A percentile compares a stretch with the other conserved stretches of the same genome.
Conservation (phyloP, 169 alveolate genomes). For the Plasmodium knowlesi region DNA sequence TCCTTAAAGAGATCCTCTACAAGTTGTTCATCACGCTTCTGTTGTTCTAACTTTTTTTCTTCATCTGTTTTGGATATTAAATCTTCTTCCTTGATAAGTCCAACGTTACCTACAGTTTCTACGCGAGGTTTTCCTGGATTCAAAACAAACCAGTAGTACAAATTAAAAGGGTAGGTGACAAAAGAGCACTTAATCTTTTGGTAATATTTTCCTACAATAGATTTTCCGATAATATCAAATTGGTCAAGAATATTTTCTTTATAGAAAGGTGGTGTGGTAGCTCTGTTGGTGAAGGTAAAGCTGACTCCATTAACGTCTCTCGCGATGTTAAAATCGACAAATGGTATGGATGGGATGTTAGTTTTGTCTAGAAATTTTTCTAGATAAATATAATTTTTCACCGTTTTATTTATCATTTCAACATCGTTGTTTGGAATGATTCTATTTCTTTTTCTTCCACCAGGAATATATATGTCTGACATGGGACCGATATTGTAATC, state of each 20-base stretch:
- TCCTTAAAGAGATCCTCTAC: constrained; percentile 18
- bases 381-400: constrained; percentile 50
- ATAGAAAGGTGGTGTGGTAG: constrained; percentile 52
- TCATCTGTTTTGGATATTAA: constrained; percentile 14
- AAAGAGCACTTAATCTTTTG: constrained; percentile 62
- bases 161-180: constrained; percentile 38
- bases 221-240: constrained; percentile 49
- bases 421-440: neutral
- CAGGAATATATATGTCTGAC: neutral
- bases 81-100: constrained; percentile 50
- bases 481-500: neutral
- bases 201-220: constrained; percentile 19
- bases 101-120: constrained; percentile 16
- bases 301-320: neutral
- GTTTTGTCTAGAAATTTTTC: constrained; percentile 27
- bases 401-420: neutral
- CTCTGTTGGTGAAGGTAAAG: constrained; percentile 33
- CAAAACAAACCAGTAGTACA: constrained; percentile 58
- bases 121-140: constrained; percentile 64
- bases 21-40: constrained; percentile 3
- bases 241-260: constrained; percentile 64
- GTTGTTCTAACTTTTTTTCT: neutral
- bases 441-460: neutral
- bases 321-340: neutral
- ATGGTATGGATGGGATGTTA: constrained; percentile 59